phyloP scores from a whole-genome alignment of 1,139 yeast genomes.

The Pichia sp. region DNA sequence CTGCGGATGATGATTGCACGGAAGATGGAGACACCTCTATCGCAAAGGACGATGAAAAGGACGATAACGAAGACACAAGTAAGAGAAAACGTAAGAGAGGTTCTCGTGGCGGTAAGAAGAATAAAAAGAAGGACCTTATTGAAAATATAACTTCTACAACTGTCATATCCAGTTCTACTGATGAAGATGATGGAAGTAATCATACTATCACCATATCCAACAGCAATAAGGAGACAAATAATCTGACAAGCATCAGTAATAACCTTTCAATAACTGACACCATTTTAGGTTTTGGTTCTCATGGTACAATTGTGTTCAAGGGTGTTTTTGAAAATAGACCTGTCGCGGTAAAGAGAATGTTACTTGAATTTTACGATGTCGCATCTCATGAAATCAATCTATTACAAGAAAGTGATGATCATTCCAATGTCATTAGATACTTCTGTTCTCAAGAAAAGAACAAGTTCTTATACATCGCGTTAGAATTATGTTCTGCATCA shows the following conservation, averaged over 20 bases:
- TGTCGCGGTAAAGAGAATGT: conserved; percentile 94
- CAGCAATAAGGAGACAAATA: background rate
- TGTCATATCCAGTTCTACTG: conserved; percentile 1
- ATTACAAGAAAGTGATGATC: conserved; percentile 93
- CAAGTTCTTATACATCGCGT: conserved; percentile 85
- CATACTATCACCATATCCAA: background rate
- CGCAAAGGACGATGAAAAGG: conserved; percentile 5
- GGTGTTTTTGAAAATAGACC: conserved; percentile 91
- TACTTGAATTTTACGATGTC: conserved; percentile 87
- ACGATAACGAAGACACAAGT: conserved; percentile 6
- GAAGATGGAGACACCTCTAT: too few species aligned
- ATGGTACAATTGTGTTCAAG: conserved; percentile 91
- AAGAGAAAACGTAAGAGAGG: conserved; percentile 75
- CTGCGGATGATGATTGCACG: background rate
- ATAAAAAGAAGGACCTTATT: conserved; percentile 38
- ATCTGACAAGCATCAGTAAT: conserved; percentile 31
- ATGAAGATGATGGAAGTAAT: conserved; percentile 21
- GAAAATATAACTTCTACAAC: conserved; percentile 3
- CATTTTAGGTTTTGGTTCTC: conserved; percentile 91
- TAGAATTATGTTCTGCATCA: conserved; percentile 88
- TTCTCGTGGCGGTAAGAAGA: conserved; percentile 75
- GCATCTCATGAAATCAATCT: conserved; percentile 93
- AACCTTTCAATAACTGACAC: conserved; percentile 67
- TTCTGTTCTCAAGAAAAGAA: conserved; percentile 90
- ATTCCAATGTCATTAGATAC: conserved; percentile 91